phyloP scores from a whole-genome alignment of 495 filamentous ascomycete species.

The Podospora didyma region DNA sequence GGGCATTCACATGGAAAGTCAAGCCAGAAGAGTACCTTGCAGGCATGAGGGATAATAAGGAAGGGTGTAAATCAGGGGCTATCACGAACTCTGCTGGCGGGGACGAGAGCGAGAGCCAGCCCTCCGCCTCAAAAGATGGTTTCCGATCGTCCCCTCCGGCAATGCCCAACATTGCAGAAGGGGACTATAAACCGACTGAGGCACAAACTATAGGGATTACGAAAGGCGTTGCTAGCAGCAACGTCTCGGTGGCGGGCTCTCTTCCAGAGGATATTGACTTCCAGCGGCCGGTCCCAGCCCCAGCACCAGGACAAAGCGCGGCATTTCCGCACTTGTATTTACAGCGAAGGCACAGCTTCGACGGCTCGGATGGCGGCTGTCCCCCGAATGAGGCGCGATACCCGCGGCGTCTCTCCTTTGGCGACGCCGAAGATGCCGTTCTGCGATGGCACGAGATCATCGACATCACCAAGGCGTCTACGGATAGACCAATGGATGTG shows the following conservation, averaged over 20 bases:
- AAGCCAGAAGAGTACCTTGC: conserved; percentile 53
- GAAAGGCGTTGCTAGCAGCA: conserved; percentile 17
- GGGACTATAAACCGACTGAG: conserved; percentile 7
- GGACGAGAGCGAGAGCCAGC: conserved; percentile 3
- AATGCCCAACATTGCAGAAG: not conserved
- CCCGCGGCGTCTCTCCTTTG: conserved; percentile 83
- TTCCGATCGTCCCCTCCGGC: not conserved
- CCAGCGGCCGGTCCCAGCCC: conserved; percentile 34
- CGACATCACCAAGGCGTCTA: conserved; percentile 33
- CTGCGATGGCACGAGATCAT: conserved; percentile 62
- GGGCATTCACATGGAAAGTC: conserved; percentile 53
- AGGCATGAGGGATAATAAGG: conserved; percentile 28
- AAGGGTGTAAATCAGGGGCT: conserved; percentile 21
- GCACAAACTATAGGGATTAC: conserved; percentile 16
- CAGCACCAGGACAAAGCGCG: conserved; percentile 22
- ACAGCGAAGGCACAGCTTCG: conserved; percentile 47
- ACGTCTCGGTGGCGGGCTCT: conserved; percentile 40
- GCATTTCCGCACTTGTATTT: conserved; percentile 24
- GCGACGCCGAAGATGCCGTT: conserved; percentile 80
- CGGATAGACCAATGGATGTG: conserved; percentile 4
- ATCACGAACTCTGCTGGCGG: not conserved
- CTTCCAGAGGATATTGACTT: conserved; percentile 42
- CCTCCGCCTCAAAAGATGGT: not conserved
- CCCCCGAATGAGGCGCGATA: conserved; percentile 55
- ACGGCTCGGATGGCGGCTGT: conserved; percentile 27